Evolutionary conservation across 495 filamentous ascomycete species (phyloP), one percentile per base, ranked within the genome.

Genomic region (Xeromyces bisporus): DNA sequence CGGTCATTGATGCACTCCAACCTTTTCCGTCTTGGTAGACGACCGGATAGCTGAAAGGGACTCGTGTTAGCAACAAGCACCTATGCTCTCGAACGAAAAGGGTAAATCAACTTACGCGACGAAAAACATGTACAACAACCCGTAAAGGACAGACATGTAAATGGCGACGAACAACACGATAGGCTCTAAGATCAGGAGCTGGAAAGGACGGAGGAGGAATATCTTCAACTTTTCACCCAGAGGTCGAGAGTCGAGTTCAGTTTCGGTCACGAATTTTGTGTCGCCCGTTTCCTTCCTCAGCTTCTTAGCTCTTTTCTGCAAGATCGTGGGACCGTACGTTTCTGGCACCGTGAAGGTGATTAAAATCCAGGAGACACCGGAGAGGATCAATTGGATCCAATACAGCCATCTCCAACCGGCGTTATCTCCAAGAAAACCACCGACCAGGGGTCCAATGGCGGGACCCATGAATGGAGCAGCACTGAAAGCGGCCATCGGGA

Each of bases 401-500:
- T 85, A 87, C 2, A 87, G 61, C 81, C 81, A 91, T 35, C 77
- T 59, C 82, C 82, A 91, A 31, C 75, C 77, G 0, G 56, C 55
- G 2, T 65, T 65, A 40, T 81, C 74, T 8, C 63, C 60, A 4
- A 89, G 53, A 50, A 73, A 84, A 25, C 82, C 82, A 49, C 82
- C 81, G 15, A 74, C 63, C 5, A 91, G 65, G 7, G 80, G 80
- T 48, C 73, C 64, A 37, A 70, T 68, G 4, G 78, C 79, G 26
- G 80, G 79, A 2, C 79, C 80, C 18, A 83, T 59, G 43, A 85
- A 81, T 0, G 80, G 80, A 17, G 78, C 80, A 16, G 80, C 78
- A 16, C 66, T 73, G 53, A 85, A 87, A 18, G 78, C 77, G n/a
- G 80, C 80, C 80, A 87, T 85, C 2, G 80, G 77, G 16, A 85